These are phyloP conservation scores for Hypoxylon sp. DNA, from an alignment of 2,329 filamentous ascomycete species.

Conservation along the genomic window DNA sequence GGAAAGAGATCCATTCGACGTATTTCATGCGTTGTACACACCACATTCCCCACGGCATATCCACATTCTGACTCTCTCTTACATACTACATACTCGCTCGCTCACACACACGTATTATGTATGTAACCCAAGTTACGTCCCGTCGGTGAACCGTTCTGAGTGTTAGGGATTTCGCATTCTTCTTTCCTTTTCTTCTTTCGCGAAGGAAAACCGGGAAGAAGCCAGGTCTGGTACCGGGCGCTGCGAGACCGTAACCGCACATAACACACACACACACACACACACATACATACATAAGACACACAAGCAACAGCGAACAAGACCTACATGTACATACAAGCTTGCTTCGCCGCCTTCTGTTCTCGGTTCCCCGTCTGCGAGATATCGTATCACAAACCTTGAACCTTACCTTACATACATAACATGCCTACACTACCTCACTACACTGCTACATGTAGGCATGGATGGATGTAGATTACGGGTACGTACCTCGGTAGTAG, in stretches of 20 bases:
- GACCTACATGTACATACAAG: not conserved
- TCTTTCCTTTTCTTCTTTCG: not conserved
- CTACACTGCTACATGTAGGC: not conserved
- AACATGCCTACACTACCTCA: no score
- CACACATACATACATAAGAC: not conserved
- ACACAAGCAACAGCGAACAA: not conserved
- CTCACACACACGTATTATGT: conserved; percentile 24
- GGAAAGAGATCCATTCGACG: conserved; percentile 19
- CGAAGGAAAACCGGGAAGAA: conserved; percentile 24
- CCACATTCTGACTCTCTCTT: not conserved
- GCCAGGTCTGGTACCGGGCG: conserved; percentile 17
- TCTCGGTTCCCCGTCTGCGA: conserved; percentile 21
- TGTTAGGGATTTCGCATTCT: conserved; percentile 11
- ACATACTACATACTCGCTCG: not conserved
- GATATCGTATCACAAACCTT: conserved; percentile 28
- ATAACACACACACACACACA: not conserved
- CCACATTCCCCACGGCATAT: not conserved
- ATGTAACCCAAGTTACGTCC: conserved; percentile 31
- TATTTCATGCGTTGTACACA: conserved; percentile 32
- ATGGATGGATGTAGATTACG: not conserved
- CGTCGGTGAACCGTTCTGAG: conserved; percentile 33
- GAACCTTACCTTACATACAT: conserved; percentile 1
- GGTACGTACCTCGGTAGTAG: conserved; percentile 12
- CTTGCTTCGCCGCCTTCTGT: conserved; percentile 19
- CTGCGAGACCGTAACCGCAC: conserved; percentile 8